Evolutionary conservation across 2,329 filamentous ascomycete genomes (phyloP), one percentile per base, ranked within the genome.

Genomic region (Fusarium nanum): DNA sequence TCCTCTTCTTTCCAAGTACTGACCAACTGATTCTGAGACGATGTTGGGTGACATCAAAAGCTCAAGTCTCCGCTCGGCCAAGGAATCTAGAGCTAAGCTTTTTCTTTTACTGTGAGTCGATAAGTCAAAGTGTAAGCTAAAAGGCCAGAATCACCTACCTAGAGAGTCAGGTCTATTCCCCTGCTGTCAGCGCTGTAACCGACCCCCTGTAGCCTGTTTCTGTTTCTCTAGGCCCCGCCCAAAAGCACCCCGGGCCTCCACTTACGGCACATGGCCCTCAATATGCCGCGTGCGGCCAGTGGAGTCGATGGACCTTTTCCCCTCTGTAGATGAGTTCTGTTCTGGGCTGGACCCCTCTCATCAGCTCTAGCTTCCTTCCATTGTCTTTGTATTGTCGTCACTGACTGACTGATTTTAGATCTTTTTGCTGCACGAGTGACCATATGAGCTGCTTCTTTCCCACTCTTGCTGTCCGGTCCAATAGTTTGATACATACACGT

Each of bases 201-300:
- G 34, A 34, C 34, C 34, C 49, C 49, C 18, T 41, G 32, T 27
- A 42, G 49, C 20, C 49, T 53, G 34, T 53, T 53, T 53, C 49
- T 53, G 49, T 53, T 53, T 53, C 23, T 48, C 25, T 22, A 48
- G 34, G 47, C 57, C 60, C 67, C 67, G 52, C 67, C 41, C 27
- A n/a, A 53, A 47, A 27, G 32, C 46, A 46, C 57, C n/a, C n/a
- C n/a, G n/a, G n/a, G n/a, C n/a, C 53, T 70, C 56, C 53, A 58
- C 64, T 64, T 62, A 48, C 57, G 55, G 62, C 54, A 57, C 67
- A 53, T 53, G 34, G 49, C 49, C 20, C 49, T 27, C 49, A 53
- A 25, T 60, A 71, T 71, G 65, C 67, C 63, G 67, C 49, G 67
- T 71, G 67, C 67, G 54, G 60, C 49, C 56, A 37, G 34, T 37